phyloP scores from a whole-genome alignment of 192 early-diverging fungal genomes.

The Linnemannia schmuckeri region DNA sequence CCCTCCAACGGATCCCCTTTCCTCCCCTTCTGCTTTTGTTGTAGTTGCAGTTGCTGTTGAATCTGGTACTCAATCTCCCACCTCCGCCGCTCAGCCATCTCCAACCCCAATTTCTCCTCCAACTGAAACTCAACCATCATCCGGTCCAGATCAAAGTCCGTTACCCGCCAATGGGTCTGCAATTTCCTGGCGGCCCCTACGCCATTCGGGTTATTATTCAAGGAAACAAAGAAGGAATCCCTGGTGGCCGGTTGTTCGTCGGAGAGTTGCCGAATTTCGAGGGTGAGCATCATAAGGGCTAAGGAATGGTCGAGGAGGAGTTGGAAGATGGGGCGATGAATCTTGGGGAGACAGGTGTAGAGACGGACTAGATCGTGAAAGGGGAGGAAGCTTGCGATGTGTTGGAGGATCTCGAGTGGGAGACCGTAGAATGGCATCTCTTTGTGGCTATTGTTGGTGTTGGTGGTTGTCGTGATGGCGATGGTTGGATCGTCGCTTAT shows the following conservation, averaged over 20 bases:
- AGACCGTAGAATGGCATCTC: constrained; percentile 24
- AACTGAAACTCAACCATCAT: constrained; percentile 31
- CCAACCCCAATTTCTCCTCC: constrained; percentile 32
- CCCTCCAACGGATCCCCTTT: neutral
- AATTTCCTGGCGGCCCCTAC: neutral
- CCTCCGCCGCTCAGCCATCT: constrained; percentile 24
- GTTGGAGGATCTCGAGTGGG: constrained; percentile 32
- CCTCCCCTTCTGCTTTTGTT: neutral
- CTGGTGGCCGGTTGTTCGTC: neutral
- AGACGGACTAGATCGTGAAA: constrained; percentile 30
- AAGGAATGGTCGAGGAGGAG: constrained; percentile 22
- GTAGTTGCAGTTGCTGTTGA: neutral
- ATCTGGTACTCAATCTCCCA: constrained; percentile 15
- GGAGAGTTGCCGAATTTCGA: constrained; percentile 22
- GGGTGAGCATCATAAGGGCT: constrained; percentile 37
- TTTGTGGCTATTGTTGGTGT: neutral
- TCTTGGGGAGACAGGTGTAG: constrained; percentile 24
- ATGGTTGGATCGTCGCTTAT: neutral
- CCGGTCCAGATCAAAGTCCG: constrained; percentile 15
- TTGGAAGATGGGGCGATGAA: constrained; percentile 29
- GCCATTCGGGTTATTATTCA: too few species aligned
- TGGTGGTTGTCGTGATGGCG: neutral
- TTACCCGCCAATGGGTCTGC: constrained; percentile 28
- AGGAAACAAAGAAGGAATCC: neutral
- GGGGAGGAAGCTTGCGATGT: constrained; percentile 28